Evolutionary conservation across 495 filamentous ascomycete genomes (phyloP).

Genomic region (Chaetomidium leptoderma): DNA sequence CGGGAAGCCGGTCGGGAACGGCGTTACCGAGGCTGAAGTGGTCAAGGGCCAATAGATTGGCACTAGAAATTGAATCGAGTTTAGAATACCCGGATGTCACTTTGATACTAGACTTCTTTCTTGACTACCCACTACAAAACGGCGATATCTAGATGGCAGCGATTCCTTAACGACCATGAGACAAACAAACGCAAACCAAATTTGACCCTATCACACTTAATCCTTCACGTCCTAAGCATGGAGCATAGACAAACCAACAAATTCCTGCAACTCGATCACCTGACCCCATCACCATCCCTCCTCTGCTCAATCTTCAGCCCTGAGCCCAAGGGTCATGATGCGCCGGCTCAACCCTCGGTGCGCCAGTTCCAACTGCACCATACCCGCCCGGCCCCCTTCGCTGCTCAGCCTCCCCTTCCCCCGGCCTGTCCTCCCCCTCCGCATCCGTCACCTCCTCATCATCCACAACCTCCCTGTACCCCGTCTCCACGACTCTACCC

Average conservation of each 20-base stretch:
- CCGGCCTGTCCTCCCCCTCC: conserved; percentile 49
- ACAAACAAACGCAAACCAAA: too few species aligned
- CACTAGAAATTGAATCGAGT: background rate
- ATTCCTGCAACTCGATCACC: background rate
- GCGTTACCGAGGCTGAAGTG: conserved; percentile 25
- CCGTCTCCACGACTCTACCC: conserved; percentile 2
- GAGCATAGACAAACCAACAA: too few species aligned
- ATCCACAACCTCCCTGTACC: conserved; percentile 19
- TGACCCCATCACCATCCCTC: background rate
- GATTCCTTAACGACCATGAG: too few species aligned
- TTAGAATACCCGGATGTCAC: conserved; percentile 11
- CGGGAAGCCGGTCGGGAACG: conserved; percentile 25
- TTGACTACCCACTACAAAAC: too few species aligned
- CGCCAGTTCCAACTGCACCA: conserved; percentile 19
- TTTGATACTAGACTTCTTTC: too few species aligned
- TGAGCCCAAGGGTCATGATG: conserved; percentile 6
- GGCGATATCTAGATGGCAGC: too few species aligned
- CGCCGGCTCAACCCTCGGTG: conserved; percentile 11
- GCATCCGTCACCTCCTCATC: conserved; percentile 43
- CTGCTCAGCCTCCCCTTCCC: conserved; percentile 39
- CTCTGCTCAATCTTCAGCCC: background rate
- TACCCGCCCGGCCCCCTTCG: conserved; percentile 33
- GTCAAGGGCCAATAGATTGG: background rate
- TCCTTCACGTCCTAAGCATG: too few species aligned
- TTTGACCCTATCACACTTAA: too few species aligned